Evolutionary conservation across 345 rosid genomes (phyloP).

Genomic region (Lepidium didymum): DNA sequence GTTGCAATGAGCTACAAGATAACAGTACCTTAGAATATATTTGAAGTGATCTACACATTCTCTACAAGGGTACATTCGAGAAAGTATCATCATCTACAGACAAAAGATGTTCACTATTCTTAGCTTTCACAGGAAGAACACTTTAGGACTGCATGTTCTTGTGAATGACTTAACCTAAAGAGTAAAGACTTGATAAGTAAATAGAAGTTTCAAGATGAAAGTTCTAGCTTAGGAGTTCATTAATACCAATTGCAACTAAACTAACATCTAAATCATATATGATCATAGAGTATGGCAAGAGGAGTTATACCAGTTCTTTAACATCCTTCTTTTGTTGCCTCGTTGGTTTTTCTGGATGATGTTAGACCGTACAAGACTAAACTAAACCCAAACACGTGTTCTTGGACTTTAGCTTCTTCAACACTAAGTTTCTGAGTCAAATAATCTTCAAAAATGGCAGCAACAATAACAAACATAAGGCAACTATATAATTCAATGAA

Average conservation of each 20-base stretch:
- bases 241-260: neutral
- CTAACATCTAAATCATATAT: neutral
- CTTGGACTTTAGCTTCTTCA: constrained; percentile 50
- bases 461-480: neutral
- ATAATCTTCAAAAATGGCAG: constrained; percentile 39
- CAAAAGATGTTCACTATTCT: neutral
- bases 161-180: neutral
- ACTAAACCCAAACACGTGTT: neutral
- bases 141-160: neutral
- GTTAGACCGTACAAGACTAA: too few species aligned
- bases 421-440: constrained; percentile 66
- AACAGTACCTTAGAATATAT: constrained; percentile 72
- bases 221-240: neutral
- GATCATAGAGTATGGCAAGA: neutral
- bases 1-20: neutral
- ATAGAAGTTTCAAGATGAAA: neutral
- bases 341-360: constrained; percentile 83
- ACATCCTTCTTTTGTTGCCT: constrained; percentile 90
- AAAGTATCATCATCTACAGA: constrained; percentile 79
- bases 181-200: neutral
- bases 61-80: constrained; percentile 89
- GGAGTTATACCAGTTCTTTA: constrained; percentile 66
- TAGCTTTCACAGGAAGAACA: neutral
- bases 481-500: neutral
- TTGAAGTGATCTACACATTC: constrained; percentile 95